phyloP scores from a whole-genome alignment of 2,329 filamentous ascomycete genomes.

The Neofusicoccum parvum region DNA sequence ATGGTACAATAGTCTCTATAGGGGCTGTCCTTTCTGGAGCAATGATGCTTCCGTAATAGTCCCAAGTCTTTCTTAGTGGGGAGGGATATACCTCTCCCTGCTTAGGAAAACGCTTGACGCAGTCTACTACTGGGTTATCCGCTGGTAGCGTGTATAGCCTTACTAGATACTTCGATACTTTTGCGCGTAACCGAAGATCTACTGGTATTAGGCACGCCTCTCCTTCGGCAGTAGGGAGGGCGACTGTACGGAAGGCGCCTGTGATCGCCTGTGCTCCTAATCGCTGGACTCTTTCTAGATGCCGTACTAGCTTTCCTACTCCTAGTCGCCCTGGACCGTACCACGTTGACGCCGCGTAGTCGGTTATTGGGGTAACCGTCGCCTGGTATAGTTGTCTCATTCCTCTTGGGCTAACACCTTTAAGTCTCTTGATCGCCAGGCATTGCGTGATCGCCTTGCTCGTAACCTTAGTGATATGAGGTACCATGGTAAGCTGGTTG shows the following conservation, averaged over 20 bases:
- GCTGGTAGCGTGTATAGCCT: not conserved
- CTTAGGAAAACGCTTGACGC: not conserved
- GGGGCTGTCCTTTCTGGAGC: not conserved
- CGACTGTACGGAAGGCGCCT: not conserved
- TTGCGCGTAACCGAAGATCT: not conserved
- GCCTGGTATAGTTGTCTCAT: conserved; percentile 8
- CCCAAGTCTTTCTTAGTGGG: not conserved
- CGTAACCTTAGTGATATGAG: not conserved
- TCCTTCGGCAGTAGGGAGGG: not conserved
- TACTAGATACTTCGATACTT: conserved; percentile 1
- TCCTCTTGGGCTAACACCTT: conserved; percentile 3
- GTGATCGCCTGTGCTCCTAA: not conserved
- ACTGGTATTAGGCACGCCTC: conserved; percentile 3
- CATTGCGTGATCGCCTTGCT: not conserved
- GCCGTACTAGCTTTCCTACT: not conserved
- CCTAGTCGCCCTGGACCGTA: not conserved
- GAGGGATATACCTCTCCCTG: not conserved
- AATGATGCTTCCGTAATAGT: not conserved
- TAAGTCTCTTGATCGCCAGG: conserved; percentile 2
- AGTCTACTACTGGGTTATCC: not conserved
- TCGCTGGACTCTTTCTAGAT: not conserved
- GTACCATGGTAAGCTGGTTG: too few relatives aligned
- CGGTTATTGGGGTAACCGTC: not conserved
- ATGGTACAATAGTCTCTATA: conserved; percentile 2
- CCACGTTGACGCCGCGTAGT: conserved; percentile 1